These are phyloP conservation scores for Dillenia turbinata DNA, from an alignment of 164 flowering plant species.

Conservation along the genomic window DNA sequence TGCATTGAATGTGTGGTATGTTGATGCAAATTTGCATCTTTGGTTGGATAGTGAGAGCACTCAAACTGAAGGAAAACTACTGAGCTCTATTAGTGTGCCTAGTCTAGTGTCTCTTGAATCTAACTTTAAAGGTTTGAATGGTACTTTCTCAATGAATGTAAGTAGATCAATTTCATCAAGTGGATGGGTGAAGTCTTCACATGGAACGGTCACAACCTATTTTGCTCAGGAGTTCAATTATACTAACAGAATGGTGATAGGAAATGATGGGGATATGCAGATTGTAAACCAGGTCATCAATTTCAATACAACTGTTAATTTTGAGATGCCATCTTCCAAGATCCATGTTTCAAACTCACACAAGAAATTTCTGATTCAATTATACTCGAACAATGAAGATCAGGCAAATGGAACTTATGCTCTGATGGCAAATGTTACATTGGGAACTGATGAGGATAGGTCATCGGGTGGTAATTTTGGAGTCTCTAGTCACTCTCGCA, in stretches of 20 bases:
- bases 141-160: slow-evolving; percentile 44
- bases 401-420: slow-evolving; percentile 32
- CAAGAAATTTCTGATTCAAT: slow-evolving; percentile 37
- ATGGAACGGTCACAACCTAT: slow-evolving; percentile 51
- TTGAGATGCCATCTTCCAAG: slow-evolving; percentile 21
- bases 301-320: slow-evolving; percentile 30
- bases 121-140: slow-evolving; percentile 54
- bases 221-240: slow-evolving; percentile 42
- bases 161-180: slow-evolving; percentile 35
- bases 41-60: slow-evolving; percentile 63
- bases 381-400: slow-evolving; percentile 32
- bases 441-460: slow-evolving; percentile 49
- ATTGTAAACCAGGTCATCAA: slow-evolving; percentile 58
- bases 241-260: slow-evolving; percentile 50
- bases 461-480: slow-evolving; percentile 6
- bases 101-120: slow-evolving; percentile 20
- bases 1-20: slow-evolving; percentile 74
- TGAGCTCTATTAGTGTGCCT: slow-evolving; percentile 23
- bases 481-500: slow-evolving; percentile 25
- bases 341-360: slow-evolving; percentile 12
- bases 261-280: slow-evolving; percentile 54
- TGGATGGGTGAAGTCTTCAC: slow-evolving; percentile 82
- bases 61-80: slow-evolving; percentile 43
- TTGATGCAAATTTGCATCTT: slow-evolving; percentile 89
- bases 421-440: slow-evolving; percentile 33